Evolutionary conservation across 2,329 filamentous ascomycete species (phyloP).

Genomic region (Pseudocercospora ulei): DNA sequence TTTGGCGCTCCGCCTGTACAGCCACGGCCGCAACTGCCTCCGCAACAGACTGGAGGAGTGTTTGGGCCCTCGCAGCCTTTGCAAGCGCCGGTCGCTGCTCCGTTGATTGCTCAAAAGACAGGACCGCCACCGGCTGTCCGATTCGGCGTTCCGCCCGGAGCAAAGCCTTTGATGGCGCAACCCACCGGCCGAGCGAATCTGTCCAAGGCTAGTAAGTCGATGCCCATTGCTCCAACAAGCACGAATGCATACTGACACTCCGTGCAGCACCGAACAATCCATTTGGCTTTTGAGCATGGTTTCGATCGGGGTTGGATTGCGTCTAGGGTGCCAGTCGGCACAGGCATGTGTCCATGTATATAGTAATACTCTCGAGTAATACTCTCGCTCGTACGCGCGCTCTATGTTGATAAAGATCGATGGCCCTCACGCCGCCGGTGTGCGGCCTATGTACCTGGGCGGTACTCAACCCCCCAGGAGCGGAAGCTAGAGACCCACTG

Average conservation of each 20-base stretch:
- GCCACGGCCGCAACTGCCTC: constrained; percentile 47
- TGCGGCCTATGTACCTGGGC: no score
- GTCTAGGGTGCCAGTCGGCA: constrained; percentile 15
- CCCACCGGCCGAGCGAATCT: constrained; percentile 87
- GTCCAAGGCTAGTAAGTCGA: constrained; percentile 82
- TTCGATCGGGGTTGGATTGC: constrained; percentile 2
- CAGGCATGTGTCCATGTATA: constrained; percentile 20
- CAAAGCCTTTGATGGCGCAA: constrained; percentile 73
- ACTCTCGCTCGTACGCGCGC: constrained; percentile 15
- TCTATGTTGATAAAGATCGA: constrained; percentile 1
- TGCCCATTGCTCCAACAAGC: constrained; percentile 2
- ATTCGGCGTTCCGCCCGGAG: constrained; percentile 66
- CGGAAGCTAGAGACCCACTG: no score
- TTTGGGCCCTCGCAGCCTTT: constrained; percentile 30
- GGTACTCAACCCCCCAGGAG: no score
- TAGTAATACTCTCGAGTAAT: constrained; percentile 23
- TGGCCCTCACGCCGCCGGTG: no score
- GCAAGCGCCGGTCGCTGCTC: constrained; percentile 43
- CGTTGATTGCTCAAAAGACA: constrained; percentile 67
- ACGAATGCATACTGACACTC: constrained; percentile 10
- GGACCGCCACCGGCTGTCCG: constrained; percentile 78
- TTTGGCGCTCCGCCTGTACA: constrained; percentile 39
- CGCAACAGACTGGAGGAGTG: constrained; percentile 45
- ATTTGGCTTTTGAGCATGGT: constrained; percentile 51
- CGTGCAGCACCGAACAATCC: constrained; percentile 56